Evolutionary conservation across 805 yeast species (phyloP).

Genomic region (Pichia membranifaciens): DNA sequence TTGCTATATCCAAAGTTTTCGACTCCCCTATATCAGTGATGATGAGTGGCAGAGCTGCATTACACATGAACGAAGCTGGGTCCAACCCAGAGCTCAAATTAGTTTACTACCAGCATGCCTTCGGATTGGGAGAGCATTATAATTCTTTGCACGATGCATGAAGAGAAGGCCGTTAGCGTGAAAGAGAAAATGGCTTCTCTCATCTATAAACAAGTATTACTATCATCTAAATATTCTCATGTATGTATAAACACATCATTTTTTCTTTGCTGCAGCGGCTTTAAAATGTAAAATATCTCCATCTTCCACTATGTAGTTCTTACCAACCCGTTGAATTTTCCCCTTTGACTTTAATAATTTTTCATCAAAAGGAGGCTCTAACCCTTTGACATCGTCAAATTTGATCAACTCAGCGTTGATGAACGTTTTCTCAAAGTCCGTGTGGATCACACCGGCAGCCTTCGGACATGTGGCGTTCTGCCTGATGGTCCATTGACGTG

Average conservation of each 20-base stretch:
- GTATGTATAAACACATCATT: neutral
- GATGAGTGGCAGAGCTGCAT: conserved; percentile 69
- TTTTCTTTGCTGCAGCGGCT: conserved; percentile 56
- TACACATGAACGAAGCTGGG: conserved; percentile 57
- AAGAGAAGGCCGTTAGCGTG: neutral
- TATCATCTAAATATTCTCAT: neutral
- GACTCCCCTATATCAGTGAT: conserved; percentile 70
- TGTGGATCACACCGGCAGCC: conserved; percentile 97
- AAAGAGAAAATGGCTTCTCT: too few relatives aligned
- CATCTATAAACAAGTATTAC: conserved; percentile 1
- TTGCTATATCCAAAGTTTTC: conserved; percentile 70
- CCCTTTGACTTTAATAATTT: conserved; percentile 80
- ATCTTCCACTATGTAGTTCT: conserved; percentile 90
- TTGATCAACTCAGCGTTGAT: conserved; percentile 91
- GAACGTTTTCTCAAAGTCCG: conserved; percentile 91
- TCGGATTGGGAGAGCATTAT: conserved; percentile 92
- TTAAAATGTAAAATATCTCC: conserved; percentile 90
- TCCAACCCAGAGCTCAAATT: conserved; percentile 51
- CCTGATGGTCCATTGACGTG: conserved; percentile 97
- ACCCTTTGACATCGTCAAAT: conserved; percentile 69
- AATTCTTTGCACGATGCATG: conserved; percentile 51
- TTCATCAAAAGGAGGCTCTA: conserved; percentile 61
- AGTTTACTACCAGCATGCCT: conserved; percentile 79
- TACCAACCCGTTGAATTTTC: conserved; percentile 86
- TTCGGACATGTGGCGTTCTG: conserved; percentile 92